These are phyloP conservation scores for Trametes polyzona DNA, from an alignment of 1,284 basidiomycete genomes.

Conservation along the genomic window DNA sequence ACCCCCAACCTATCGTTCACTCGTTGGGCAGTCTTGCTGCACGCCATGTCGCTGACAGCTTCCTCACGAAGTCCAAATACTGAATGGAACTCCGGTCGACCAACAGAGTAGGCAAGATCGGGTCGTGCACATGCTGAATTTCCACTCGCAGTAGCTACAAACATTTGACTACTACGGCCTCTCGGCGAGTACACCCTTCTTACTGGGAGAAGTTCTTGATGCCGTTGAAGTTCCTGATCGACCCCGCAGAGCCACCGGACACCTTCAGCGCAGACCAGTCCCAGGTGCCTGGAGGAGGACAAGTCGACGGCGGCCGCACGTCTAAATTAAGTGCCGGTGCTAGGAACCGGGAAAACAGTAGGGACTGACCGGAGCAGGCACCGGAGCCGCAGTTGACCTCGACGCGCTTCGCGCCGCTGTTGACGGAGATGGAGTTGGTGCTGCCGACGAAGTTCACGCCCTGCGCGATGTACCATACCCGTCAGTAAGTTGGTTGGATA, in stretches of 20 bases:
- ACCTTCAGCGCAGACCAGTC: conserved; percentile 52
- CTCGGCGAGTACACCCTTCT: not conserved
- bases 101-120: no score
- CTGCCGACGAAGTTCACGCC: conserved; percentile 35
- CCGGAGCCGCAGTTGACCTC: conserved; percentile 38
- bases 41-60: no score
- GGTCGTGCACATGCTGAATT: no score
- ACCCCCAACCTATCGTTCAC: no score
- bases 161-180: not conserved
- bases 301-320: not conserved
- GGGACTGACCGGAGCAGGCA: conserved; percentile 32
- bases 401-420: conserved; percentile 32
- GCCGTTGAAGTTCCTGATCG: conserved; percentile 39
- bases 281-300: conserved; percentile 47
- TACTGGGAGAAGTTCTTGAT: conserved; percentile 40
- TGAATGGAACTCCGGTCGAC: no score
- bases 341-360: not conserved
- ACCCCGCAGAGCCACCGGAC: conserved; percentile 46
- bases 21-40: no score
- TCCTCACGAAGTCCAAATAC: no score
- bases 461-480: conserved; percentile 12
- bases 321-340: no score
- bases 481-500: no score
- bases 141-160: no score
- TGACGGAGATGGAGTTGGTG: conserved; percentile 32